These are phyloP conservation scores for Rhizopus microsporus DNA, from an alignment of 371 early-diverging fungal species.

Conservation along the genomic window DNA sequence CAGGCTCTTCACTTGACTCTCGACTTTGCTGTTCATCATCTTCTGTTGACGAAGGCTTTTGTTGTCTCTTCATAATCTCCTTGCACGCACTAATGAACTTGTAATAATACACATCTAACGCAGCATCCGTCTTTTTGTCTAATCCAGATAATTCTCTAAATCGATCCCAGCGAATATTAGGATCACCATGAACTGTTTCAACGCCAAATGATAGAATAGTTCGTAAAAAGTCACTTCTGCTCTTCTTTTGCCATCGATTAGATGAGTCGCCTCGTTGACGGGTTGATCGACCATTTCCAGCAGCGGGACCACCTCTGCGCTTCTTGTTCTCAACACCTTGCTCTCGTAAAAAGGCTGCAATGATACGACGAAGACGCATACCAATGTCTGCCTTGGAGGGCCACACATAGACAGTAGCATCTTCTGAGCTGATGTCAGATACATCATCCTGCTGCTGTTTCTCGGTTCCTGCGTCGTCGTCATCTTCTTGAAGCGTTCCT, in stretches of 20 bases:
- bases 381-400: slow-evolving; percentile 74
- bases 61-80: slow-evolving; percentile 51
- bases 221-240: slow-evolving; percentile 62
- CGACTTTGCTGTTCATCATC: slow-evolving; percentile 26
- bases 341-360: slow-evolving; percentile 64
- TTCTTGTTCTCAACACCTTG: slow-evolving; percentile 40
- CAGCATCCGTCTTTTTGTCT: slow-evolving; percentile 64
- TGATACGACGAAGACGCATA: slow-evolving; percentile 66
- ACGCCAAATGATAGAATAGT: slow-evolving; percentile 71
- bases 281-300: slow-evolving; percentile 10
- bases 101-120: slow-evolving; percentile 60
- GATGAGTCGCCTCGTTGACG: slow-evolving; percentile 45
- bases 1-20: slow-evolving; percentile 32
- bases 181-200: slow-evolving; percentile 35
- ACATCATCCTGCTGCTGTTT: slow-evolving; percentile 25
- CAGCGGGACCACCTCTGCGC: slow-evolving; percentile 24
- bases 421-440: slow-evolving; percentile 21
- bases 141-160: slow-evolving; percentile 70
- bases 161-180: slow-evolving; percentile 57
- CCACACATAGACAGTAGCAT: slow-evolving; percentile 47
- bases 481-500: slow-evolving; percentile 41
- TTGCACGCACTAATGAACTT: slow-evolving; percentile 59
- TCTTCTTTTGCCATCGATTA: slow-evolving; percentile 67
- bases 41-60: slow-evolving; percentile 15
- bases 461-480: slow-evolving; percentile 4